These are phyloP conservation scores for Oropetium thomaeum DNA, from an alignment of 176 grass and related monocot species.

Conservation along the genomic window DNA sequence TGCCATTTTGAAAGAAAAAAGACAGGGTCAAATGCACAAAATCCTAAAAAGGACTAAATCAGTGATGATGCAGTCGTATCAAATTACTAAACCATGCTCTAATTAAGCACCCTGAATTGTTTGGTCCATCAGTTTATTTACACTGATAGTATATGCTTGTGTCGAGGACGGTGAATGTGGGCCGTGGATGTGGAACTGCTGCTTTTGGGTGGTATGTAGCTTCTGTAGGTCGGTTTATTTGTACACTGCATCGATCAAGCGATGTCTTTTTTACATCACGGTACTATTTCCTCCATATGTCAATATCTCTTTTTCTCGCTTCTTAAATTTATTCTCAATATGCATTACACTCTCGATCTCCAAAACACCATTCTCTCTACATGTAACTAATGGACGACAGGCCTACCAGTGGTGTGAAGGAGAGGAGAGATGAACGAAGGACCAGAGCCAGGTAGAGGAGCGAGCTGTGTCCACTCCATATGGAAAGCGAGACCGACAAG, in stretches of 20 bases:
- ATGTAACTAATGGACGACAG: background rate
- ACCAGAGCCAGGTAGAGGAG: conserved; percentile 2
- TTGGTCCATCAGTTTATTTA: background rate
- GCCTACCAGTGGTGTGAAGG: conserved; percentile 32
- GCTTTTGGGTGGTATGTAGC: background rate
- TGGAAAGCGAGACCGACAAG: conserved; percentile 55
- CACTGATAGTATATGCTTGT: conserved; percentile 1
- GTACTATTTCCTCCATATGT: too few relatives aligned
- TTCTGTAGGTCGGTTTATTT: background rate
- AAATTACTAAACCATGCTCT: too few relatives aligned
- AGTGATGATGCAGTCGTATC: too few relatives aligned
- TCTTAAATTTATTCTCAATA: too few relatives aligned
- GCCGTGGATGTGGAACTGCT: background rate
- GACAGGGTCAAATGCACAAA: too few relatives aligned
- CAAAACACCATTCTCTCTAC: too few relatives aligned
- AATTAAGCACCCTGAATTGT: too few relatives aligned
- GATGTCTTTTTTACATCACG: background rate
- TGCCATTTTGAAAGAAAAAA: too few relatives aligned
- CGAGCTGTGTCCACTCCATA: background rate
- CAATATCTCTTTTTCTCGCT: too few relatives aligned
- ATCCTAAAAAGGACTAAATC: too few relatives aligned
- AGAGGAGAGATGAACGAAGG: background rate
- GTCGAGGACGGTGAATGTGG: background rate
- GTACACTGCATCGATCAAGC: background rate
- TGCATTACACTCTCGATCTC: too few relatives aligned